Conservation (phyloP, 345 rosid genomes). For the Stellera chamaejasme region DNA sequence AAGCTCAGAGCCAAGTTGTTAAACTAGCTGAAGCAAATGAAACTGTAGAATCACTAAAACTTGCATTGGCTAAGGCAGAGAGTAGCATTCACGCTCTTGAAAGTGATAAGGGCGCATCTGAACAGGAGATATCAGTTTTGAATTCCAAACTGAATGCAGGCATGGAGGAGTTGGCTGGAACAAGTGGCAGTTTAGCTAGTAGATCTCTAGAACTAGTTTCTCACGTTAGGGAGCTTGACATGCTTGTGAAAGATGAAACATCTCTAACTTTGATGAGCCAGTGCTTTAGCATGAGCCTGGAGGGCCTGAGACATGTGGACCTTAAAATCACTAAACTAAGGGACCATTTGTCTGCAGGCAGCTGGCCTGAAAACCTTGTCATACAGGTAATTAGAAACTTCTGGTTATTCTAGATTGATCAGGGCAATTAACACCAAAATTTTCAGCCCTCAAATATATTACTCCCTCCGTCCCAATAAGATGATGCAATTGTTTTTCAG, state of each 20-base stretch:
- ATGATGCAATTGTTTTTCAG: too few species aligned
- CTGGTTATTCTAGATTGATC: not conserved
- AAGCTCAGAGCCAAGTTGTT: slow-evolving; percentile 40
- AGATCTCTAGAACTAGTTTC: slow-evolving; percentile 45
- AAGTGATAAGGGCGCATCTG: slow-evolving; percentile 46
- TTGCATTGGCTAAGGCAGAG: slow-evolving; percentile 45
- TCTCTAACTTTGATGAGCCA: slow-evolving; percentile 38
- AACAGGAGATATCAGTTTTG: slow-evolving; percentile 52
- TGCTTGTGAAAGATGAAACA: slow-evolving; percentile 44
- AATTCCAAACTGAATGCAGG: slow-evolving; percentile 60
- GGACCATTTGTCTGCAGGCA: slow-evolving; percentile 20
- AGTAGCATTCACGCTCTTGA: slow-evolving; percentile 41
- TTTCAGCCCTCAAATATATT: not conserved
- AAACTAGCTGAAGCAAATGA: slow-evolving; percentile 39
- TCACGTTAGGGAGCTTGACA: slow-evolving; percentile 45
- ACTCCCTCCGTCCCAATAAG: too few species aligned
- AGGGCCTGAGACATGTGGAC: slow-evolving; percentile 53
- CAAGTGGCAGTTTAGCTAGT: slow-evolving; percentile 45
- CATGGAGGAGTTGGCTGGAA: slow-evolving; percentile 74
- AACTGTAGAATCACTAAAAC: slow-evolving; percentile 53
- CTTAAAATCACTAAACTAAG: slow-evolving; percentile 37
- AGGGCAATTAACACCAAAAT: not conserved
- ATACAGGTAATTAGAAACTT: slow-evolving; percentile 36
- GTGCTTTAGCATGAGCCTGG: slow-evolving; percentile 42
- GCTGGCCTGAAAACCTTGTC: slow-evolving; percentile 20